Base-by-base conservation (phyloP, 139 green algal species). In the Haematococcus lacustris region DNA sequence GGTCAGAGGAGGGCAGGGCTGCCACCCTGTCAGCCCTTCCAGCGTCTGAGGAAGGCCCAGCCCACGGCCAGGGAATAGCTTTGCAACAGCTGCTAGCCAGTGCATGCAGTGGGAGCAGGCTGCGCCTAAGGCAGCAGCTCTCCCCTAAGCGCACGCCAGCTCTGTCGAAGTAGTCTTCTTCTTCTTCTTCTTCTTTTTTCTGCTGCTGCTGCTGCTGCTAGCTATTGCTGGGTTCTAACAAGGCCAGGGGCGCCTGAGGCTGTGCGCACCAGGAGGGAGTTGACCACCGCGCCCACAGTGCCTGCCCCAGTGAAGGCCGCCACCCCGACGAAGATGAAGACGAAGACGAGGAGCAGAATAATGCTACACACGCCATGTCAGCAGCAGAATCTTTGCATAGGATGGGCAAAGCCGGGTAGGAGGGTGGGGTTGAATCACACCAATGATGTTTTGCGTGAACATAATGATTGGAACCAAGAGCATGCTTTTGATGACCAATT, bases 281-380 rank as follows among this genome's bases (percentile, higher is more conserved):
- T 83, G 28, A 83, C 66, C 28, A 83, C 64, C 1, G 78, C 78
- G 0, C 78, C 78, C 63, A 83, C 51, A 1, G 71, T 83, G 63
- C 72, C 75, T 3, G 73, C 40, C 21, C 78, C 78, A 0, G 78
- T 83, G 65, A 85, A 85, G 38, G 79, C 79, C 1, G 79, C 68
- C 38, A 85, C 71, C 26, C 79, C 79, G 33, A 81, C 62, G 39
- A 85, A 81, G 61, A 85, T 85, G 67, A 85, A 85, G 17, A 81
- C 53, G 41, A 85, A 81, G 3, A 85, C 73, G 30, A 85, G 71
- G 41, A 70, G 62, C 43, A 82, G 77, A n/a, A n/a, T n/a, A n/a
- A n/a, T n/a, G n/a, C n/a, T n/a, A n/a, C n/a, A n/a, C n/a, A n/a
- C n/a, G n/a, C n/a, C n/a, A n/a, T n/a, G n/a, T n/a, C n/a, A n/a